These are phyloP conservation scores for Phytophthora cryptogea DNA, from an alignment of 352 stramenopile genomes.

Conservation along the genomic window DNA sequence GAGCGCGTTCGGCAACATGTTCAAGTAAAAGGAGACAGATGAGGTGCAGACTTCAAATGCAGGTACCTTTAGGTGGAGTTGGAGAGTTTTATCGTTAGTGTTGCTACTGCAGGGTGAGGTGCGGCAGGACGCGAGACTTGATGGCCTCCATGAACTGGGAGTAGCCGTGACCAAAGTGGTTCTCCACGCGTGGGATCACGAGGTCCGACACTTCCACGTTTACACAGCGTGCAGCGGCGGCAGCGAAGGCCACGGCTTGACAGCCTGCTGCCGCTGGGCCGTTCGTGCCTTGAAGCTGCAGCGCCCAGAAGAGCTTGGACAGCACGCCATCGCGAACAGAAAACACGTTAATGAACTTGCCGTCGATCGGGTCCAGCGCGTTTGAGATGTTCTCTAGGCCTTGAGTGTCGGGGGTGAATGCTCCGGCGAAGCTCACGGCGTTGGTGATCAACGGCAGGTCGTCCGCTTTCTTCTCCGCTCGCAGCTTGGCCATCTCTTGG, in stretches of 20 bases:
- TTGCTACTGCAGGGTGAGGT: slow-evolving; percentile 34
- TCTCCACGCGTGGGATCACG: slow-evolving; percentile 56
- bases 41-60: slow-evolving; percentile 13
- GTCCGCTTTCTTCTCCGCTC: slow-evolving; percentile 16
- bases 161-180: slow-evolving; percentile 86
- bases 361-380: slow-evolving; percentile 38
- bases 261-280: slow-evolving; percentile 59
- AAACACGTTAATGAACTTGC: slow-evolving; percentile 82
- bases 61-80: slow-evolving; percentile 7
- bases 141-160: slow-evolving; percentile 69
- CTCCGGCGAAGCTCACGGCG: slow-evolving; percentile 73
- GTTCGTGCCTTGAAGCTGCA: slow-evolving; percentile 52
- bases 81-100: neutral
- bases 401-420: slow-evolving; percentile 53
- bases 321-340: slow-evolving; percentile 75
- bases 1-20: slow-evolving; percentile 74
- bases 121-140: slow-evolving; percentile 46
- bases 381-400: slow-evolving; percentile 42
- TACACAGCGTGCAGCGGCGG: slow-evolving; percentile 18
- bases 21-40: slow-evolving; percentile 50
- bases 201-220: slow-evolving; percentile 82
- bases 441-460: slow-evolving; percentile 42
- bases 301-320: slow-evolving; percentile 74
- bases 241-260: slow-evolving; percentile 35
- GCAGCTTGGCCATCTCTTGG: slow-evolving; percentile 64